phyloP scores from a whole-genome alignment of 176 grass and related monocot genomes.

The Oryza coarctata region DNA sequence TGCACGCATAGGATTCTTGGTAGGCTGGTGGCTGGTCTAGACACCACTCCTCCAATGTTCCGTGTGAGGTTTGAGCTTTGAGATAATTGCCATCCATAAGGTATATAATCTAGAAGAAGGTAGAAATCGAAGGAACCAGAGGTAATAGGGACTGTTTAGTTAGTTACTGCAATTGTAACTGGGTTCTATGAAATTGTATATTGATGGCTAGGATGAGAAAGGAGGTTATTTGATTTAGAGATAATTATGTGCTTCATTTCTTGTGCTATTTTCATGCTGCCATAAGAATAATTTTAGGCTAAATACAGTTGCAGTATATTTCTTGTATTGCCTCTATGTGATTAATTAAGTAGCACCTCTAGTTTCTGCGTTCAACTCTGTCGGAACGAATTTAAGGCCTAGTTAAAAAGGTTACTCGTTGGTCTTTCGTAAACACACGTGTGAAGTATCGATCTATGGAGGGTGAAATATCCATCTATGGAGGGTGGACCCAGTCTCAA shows the following conservation, averaged over 20 bases:
- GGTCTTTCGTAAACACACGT: too few species aligned
- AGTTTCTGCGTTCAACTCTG: too few species aligned
- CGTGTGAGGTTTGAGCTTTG: not conserved
- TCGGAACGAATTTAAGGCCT: too few species aligned
- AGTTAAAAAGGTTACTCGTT: too few species aligned
- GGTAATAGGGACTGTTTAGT: not conserved
- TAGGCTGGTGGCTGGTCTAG: too few species aligned
- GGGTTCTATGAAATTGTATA: not conserved
- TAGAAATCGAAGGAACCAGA: not conserved
- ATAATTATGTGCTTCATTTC: not conserved
- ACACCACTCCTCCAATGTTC: not conserved
- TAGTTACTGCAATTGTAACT: not conserved
- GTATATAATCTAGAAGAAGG: not conserved
- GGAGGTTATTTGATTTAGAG: not conserved
- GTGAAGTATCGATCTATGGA: too few species aligned
- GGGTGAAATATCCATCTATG: too few species aligned
- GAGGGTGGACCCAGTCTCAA: too few species aligned
- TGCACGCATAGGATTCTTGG: too few species aligned
- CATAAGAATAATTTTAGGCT: not conserved
- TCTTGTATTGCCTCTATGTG: too few species aligned
- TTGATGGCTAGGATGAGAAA: not conserved
- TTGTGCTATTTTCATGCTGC: not conserved
- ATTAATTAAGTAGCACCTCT: too few species aligned
- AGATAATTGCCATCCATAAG: not conserved
- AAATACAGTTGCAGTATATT: slow-evolving; percentile 25